These are phyloP conservation scores for Nemania sp. DNA, from an alignment of 2,329 filamentous ascomycete species.

Conservation along the genomic window DNA sequence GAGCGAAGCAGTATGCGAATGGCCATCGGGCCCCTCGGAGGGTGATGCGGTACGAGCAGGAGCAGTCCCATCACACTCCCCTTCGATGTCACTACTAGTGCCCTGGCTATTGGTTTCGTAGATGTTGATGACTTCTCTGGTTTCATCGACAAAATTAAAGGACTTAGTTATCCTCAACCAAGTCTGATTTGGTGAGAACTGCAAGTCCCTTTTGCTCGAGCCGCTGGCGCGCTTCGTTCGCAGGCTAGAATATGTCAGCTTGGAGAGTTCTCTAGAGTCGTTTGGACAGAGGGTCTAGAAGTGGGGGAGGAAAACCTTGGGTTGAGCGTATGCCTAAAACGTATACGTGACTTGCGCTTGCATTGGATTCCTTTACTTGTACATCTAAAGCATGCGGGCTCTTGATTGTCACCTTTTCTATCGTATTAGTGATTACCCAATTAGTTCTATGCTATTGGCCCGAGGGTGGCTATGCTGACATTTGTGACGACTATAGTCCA, in stretches of 20 bases:
- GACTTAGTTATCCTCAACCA: slow-evolving; percentile 19
- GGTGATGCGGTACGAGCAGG: background rate
- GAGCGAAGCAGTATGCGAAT: background rate
- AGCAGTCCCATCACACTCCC: background rate
- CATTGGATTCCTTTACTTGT: slow-evolving; percentile 16
- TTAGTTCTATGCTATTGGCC: background rate
- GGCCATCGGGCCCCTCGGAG: background rate
- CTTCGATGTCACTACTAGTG: slow-evolving; percentile 1
- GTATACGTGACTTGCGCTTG: slow-evolving; percentile 18
- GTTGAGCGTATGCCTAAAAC: slow-evolving; percentile 22
- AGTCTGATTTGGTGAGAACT: slow-evolving; percentile 18
- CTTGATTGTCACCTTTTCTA: slow-evolving; percentile 17
- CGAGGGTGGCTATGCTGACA: slow-evolving; percentile 1
- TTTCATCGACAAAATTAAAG: slow-evolving; percentile 24
- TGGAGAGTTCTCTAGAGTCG: too few relatives aligned
- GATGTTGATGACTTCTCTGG: slow-evolving; percentile 17
- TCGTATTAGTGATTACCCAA: slow-evolving; percentile 4
- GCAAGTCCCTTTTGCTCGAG: slow-evolving; percentile 1
- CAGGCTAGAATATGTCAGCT: slow-evolving; percentile 13
- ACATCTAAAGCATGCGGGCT: slow-evolving; percentile 14
- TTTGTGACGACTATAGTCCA: slow-evolving; percentile 13
- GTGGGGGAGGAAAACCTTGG: slow-evolving; percentile 8
- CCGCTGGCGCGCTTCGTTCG: background rate
- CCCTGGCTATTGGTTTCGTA: slow-evolving; percentile 13
- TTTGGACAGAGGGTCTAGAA: background rate